Evolutionary conservation across 1,139 yeast genomes (phyloP).

Genomic region (Debaryomyces nepalensis): DNA sequence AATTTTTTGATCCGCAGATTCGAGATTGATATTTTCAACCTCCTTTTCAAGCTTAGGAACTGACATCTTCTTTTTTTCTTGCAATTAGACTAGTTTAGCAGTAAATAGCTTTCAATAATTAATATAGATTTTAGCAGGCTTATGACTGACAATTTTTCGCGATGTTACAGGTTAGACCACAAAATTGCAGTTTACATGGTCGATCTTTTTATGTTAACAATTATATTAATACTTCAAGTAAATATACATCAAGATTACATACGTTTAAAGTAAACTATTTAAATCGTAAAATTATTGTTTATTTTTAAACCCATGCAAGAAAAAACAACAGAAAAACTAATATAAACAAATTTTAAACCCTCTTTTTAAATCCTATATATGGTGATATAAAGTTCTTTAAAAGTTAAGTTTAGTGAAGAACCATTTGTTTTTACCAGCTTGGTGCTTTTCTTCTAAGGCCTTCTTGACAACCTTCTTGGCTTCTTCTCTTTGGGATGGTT

Average conservation of each 20-base stretch:
- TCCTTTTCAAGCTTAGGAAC: constrained; percentile 24
- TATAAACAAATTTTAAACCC: constrained; percentile 27
- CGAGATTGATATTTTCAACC: constrained; percentile 30
- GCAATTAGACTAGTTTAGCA: too few species aligned
- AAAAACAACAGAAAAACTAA: constrained; percentile 27
- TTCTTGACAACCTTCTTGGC: constrained; percentile 99
- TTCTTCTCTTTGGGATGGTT: constrained; percentile 98
- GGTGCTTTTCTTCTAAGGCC: constrained; percentile 99
- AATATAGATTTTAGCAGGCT: background rate
- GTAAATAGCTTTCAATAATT: too few species aligned
- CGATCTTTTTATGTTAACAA: constrained; percentile 9
- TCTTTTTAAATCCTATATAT: constrained; percentile 19
- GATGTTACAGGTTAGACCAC: background rate
- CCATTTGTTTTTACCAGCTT: constrained; percentile 99
- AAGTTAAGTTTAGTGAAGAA: constrained; percentile 98
- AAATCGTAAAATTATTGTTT: constrained; percentile 28
- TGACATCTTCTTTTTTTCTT: constrained; percentile 3
- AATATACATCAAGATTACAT: constrained; percentile 16
- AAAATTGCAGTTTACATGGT: constrained; percentile 9
- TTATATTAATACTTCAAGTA: constrained; percentile 15
- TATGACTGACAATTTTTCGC: background rate
- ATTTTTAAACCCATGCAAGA: constrained; percentile 42
- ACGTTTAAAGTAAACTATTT: constrained; percentile 14
- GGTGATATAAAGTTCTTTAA: constrained; percentile 47
- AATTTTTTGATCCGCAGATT: constrained; percentile 63